phyloP scores from a whole-genome alignment of 441 rosid genomes.

The Euphorbia corollata region DNA sequence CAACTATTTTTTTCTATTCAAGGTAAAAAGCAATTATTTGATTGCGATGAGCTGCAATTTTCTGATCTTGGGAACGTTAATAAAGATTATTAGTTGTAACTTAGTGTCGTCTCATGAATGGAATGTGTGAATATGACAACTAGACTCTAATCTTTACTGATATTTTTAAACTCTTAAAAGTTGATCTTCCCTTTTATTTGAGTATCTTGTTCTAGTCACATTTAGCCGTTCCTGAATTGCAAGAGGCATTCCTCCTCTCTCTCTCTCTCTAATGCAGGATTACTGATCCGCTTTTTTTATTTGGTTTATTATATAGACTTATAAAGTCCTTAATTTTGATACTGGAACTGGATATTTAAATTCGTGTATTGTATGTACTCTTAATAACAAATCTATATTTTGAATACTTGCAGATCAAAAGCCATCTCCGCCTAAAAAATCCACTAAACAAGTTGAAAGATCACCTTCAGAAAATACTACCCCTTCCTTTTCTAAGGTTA shows the following conservation, averaged over 20 bases:
- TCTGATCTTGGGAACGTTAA: not conserved
- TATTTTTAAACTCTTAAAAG: not conserved
- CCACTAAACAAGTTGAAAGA: slow-evolving; percentile 40
- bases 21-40: too few species aligned
- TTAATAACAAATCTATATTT: slow-evolving; percentile 16
- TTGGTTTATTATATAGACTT: not conserved
- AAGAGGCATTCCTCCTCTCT: not conserved
- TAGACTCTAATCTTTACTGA: not conserved
- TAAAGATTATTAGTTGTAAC: not conserved
- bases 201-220: not conserved
- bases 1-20: too few species aligned
- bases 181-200: too few species aligned
- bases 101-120: not conserved
- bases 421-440: slow-evolving; percentile 28
- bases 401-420: slow-evolving; percentile 41
- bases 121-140: too few species aligned
- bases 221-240: not conserved
- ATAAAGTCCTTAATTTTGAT: not conserved
- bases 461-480: slow-evolving; percentile 31
- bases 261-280: not conserved
- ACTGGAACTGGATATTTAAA: not conserved
- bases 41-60: not conserved
- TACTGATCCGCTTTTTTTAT: too few species aligned
- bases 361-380: not conserved
- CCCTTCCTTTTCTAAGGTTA: slow-evolving; percentile 44